phyloP scores from a whole-genome alignment of 805 yeast species.

The Zygosaccharomyces pseudorouxii region DNA sequence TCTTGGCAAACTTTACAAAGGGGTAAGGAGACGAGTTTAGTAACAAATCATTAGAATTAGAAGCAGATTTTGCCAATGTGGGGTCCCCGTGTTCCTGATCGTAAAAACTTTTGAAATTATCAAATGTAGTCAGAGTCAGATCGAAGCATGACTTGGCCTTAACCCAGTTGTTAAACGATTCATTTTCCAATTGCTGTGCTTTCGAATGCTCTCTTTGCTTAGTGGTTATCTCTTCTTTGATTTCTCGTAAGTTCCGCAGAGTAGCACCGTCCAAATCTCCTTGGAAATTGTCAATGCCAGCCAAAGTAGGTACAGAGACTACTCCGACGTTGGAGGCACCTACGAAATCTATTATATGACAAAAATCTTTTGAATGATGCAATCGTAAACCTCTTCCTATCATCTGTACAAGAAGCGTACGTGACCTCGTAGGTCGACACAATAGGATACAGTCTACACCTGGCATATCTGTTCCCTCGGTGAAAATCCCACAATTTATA shows the following conservation, averaged over 20 bases:
- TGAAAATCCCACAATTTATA: slow-evolving; percentile 83
- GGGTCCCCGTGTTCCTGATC: slow-evolving; percentile 3
- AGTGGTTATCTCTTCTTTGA: slow-evolving; percentile 20
- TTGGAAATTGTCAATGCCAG: slow-evolving; percentile 30
- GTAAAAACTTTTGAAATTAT: slow-evolving; percentile 37
- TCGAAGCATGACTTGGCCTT: slow-evolving; percentile 25
- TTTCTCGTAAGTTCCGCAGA: slow-evolving; percentile 31
- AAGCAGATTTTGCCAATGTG: not conserved
- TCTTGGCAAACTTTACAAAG: slow-evolving; percentile 34
- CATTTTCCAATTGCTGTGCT: slow-evolving; percentile 5
- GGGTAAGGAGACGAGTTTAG: slow-evolving; percentile 31
- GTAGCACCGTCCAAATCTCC: slow-evolving; percentile 32
- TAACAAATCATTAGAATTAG: slow-evolving; percentile 1
- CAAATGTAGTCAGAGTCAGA: slow-evolving; percentile 37
- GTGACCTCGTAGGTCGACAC: slow-evolving; percentile 76
- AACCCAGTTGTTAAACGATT: slow-evolving; percentile 15
- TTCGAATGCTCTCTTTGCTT: slow-evolving; percentile 13
- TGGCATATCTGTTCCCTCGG: slow-evolving; percentile 95
- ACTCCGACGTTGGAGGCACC: slow-evolving; percentile 53
- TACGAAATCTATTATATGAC: slow-evolving; percentile 78
- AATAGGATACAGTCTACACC: slow-evolving; percentile 74
- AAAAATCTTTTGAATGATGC: slow-evolving; percentile 54
- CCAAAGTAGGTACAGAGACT: slow-evolving; percentile 51
- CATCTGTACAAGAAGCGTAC: slow-evolving; percentile 75
- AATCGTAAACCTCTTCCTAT: slow-evolving; percentile 81